Conservation (phyloP, 345 rosid genomes). For the Bruguiera parviflora region DNA sequence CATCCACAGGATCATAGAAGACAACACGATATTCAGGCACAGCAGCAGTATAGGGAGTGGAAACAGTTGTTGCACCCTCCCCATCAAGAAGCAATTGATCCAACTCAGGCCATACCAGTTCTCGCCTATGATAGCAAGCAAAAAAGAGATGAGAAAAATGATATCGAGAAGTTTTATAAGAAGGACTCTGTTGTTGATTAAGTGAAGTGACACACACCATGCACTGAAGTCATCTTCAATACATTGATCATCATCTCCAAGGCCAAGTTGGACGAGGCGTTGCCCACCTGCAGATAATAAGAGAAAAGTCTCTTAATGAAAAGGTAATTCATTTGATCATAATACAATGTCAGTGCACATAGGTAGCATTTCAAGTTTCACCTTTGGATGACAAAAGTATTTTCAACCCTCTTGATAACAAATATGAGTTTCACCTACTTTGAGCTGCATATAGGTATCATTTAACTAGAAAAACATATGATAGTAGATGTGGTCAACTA, state of each 20-base stretch:
- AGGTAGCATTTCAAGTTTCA: too few species aligned
- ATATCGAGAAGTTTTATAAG: not conserved
- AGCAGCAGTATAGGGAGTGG: conserved; percentile 95
- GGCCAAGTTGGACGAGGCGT: conserved; percentile 69
- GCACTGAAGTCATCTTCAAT: conserved; percentile 93
- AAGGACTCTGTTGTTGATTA: not conserved
- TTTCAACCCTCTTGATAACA: too few species aligned
- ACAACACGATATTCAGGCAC: conserved; percentile 84
- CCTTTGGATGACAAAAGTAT: too few species aligned
- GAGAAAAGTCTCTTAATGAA: not conserved
- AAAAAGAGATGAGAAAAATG: not conserved
- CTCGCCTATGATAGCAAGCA: conserved; percentile 54
- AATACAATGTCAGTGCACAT: not conserved
- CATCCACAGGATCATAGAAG: conserved; percentile 49
- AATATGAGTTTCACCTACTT: too few species aligned
- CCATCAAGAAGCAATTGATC: conserved; percentile 81
- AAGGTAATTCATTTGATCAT: not conserved
- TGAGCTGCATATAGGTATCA: too few species aligned
- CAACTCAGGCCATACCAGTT: conserved; percentile 87
- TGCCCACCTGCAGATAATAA: conserved; percentile 54
- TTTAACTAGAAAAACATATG: too few species aligned
- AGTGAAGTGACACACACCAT: conserved; percentile 39
- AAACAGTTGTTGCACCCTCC: conserved; percentile 57
- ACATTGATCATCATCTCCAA: conserved; percentile 99
- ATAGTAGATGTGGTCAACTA: too few species aligned